Base-by-base conservation (phyloP, 164 flowering plant genomes). In the Hamamelis virginiana region DNA sequence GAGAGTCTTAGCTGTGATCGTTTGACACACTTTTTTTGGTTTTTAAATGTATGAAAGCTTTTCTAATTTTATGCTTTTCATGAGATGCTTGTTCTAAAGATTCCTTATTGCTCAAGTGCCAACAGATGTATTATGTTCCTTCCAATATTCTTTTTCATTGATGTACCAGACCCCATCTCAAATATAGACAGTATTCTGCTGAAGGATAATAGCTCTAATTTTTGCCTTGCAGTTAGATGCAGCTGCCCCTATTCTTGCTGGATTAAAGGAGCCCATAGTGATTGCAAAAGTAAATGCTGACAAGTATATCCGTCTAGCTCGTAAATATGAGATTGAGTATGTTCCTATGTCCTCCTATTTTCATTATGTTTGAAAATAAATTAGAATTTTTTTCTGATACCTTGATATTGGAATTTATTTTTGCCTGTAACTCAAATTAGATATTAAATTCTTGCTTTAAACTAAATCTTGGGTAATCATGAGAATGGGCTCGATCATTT, bases 221-320 rank as follows among this genome's bases (percentile, higher is more conserved):
- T n/a, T 70, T 62, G 23, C 11, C 12, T 77, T 86, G 77, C 89
- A 93, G 98, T 83, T 96, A 69, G 98, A 93, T 78, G 89, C 76
- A 28, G 99, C 99, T 41, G 99, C 99, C 21, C 92, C 94, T 18
- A 18, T 82, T 59, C 94, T 96, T 67, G 85, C 95, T 51, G 72
- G 56, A 62, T 77, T 87, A 81, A 91, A 90, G 76, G 70, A 79
- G 72, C 94, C 98, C 22, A 74, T 93, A 23, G 87, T 83, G 65
- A 80, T 96, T 64, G 99, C 97, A 23, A 96, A 96, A 85, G 75
- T 96, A 62, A 72, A 96, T 80, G 99, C 94, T 51, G 99, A 96
- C 85, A 96, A 91, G 82, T 87, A 55, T 67, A 81, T 73, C 22
- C 80, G 86, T 52, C 78, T 96, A 66, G 87, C 78, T 70, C 38